phyloP scores from a whole-genome alignment of 1,284 basidiomycete genomes.

The Cutaneotrichosporon cavernicola region DNA sequence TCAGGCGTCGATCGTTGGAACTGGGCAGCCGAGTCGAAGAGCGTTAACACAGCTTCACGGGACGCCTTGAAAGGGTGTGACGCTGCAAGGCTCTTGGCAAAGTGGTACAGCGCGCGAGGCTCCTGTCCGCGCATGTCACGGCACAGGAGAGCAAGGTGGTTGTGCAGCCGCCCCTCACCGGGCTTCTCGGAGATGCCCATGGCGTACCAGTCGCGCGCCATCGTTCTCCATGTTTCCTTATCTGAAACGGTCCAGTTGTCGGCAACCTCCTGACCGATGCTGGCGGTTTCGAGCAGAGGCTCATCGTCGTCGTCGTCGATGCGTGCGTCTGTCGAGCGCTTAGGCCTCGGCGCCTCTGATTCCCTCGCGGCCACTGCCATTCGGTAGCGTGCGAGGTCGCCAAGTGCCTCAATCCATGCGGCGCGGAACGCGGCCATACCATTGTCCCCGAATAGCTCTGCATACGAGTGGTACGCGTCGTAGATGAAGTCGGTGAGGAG shows the following conservation, averaged over 20 bases:
- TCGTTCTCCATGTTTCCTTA: constrained; percentile 84
- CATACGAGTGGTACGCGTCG: constrained; percentile 92
- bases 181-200: constrained; percentile 83
- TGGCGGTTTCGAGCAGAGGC: constrained; percentile 58
- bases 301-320: constrained; percentile 36
- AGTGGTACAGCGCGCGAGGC: constrained; percentile 84
- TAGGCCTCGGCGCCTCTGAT: constrained; percentile 39
- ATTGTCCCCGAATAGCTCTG: constrained; percentile 80
- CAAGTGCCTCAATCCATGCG: constrained; percentile 93
- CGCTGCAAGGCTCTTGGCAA: constrained; percentile 91
- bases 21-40: constrained; percentile 77
- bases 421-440: constrained; percentile 68
- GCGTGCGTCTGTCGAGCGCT: constrained; percentile 24
- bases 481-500: constrained; percentile 88
- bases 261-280: constrained; percentile 83
- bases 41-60: constrained; percentile 77
- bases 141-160: constrained; percentile 86
- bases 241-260: constrained; percentile 84
- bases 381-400: constrained; percentile 89
- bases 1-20: constrained; percentile 69
- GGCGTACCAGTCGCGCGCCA: constrained; percentile 91
- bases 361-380: constrained; percentile 74
- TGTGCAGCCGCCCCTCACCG: constrained; percentile 86
- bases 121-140: constrained; percentile 79
- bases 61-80: constrained; percentile 81